These are phyloP conservation scores for Yamadazyma blattariae DNA, from an alignment of 1,139 yeast genomes.

Conservation along the genomic window DNA sequence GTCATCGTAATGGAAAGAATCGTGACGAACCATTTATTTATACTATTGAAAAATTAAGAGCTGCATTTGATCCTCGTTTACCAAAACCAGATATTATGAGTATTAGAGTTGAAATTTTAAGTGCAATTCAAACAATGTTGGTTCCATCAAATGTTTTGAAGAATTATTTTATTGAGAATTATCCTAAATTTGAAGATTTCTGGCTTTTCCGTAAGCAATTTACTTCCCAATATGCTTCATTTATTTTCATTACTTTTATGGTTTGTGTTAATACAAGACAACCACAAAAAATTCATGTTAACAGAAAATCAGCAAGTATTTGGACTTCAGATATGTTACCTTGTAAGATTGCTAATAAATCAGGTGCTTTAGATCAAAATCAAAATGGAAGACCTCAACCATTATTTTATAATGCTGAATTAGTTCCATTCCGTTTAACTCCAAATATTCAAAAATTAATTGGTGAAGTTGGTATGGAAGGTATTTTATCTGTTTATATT, in stretches of 20 bases:
- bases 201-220: constrained; percentile 97
- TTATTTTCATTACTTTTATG: constrained; percentile 89
- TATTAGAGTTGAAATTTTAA: constrained; percentile 84
- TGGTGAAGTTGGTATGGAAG: constrained; percentile 92
- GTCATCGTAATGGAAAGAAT: constrained; percentile 68
- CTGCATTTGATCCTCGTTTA: constrained; percentile 88
- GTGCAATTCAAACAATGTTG: constrained; percentile 82
- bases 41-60: constrained; percentile 81
- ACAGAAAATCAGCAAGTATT: constrained; percentile 79
- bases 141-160: constrained; percentile 85
- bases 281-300: constrained; percentile 88
- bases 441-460: constrained; percentile 92
- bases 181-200: constrained; percentile 83
- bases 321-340: constrained; percentile 98
- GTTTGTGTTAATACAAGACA: constrained; percentile 92
- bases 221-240: constrained; percentile 93
- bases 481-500: constrained; percentile 80
- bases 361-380: constrained; percentile 55
- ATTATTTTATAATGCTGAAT: constrained; percentile 86
- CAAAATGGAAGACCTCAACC: constrained; percentile 70
- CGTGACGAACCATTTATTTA: constrained; percentile 90
- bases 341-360: constrained; percentile 66
- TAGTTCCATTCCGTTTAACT: constrained; percentile 94
- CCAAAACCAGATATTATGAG: constrained; percentile 92
- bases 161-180: constrained; percentile 60